Base-by-base conservation (phyloP, 768 basidiomycete genomes). In the Crepidotus variabilis region DNA sequence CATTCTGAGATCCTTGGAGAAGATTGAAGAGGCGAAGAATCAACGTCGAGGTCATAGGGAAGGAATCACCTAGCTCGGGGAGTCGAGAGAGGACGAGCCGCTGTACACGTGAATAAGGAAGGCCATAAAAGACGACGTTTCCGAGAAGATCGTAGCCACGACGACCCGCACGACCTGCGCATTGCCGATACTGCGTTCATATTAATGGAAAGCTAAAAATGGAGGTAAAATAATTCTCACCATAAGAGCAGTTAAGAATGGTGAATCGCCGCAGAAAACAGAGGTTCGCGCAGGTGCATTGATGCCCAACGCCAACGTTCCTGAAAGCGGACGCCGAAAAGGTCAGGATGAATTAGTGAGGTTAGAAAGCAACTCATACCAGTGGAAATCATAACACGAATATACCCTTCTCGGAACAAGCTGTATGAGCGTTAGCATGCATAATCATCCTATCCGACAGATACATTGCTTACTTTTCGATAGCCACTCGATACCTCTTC, bases 301-400 rank as follows among this genome's bases (percentile, higher is more conserved):
- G 62, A 90, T 90, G 56, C 88, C 88, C 13, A 90, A 72, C 1
- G 88, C 87, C 54, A 89, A 72, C 5, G 87, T 88, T 1, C 83
- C 84, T 84, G 51, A 18, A 14, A 8, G 13, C 61, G 3, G 8
- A 53, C 57, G 23, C n/a, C n/a, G n/a, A n/a, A n/a, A 20, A 22
- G 53, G 23, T 16, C 28, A 53, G 24, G 7, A 48, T n/a, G 13
- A 20, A 14, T 33, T 8, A 36, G 32, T 50, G 16, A 34, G n/a
- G 16, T 6, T 6, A 50, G 33, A 23, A 24, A 43, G 20, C 28
- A 16, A 13, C 32, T 57, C 65, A 16, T 50, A 82, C 83, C 81
- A 54, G 87, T 89, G 9, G 88, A 81, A 57, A 90, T 80, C 32
- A 89, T 74, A 6, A 90, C 83, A 18, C 82, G 80, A 46, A 90